Evolutionary conservation across 148 eudicot genomes (phyloP).

Genomic region (Dianthus caryophyllus): DNA sequence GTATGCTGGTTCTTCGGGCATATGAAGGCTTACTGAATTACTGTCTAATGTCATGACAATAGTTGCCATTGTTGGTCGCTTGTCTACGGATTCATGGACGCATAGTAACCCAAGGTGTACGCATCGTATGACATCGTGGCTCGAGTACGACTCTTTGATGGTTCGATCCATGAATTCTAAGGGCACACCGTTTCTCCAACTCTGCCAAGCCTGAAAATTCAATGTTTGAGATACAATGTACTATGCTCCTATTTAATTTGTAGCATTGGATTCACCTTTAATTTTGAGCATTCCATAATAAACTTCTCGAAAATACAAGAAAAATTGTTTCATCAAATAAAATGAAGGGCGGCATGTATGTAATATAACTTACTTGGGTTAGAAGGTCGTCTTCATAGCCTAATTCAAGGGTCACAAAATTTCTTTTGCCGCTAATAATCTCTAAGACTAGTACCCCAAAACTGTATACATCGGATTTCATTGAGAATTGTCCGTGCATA

Average conservation of each 20-base stretch:
- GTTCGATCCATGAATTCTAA: conserved; percentile 28
- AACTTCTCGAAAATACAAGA: too few relatives aligned
- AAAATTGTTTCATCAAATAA: too few relatives aligned
- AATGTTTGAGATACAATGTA: too few relatives aligned
- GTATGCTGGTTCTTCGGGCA: too few relatives aligned
- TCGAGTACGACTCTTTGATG: conserved; percentile 22
- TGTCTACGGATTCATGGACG: conserved; percentile 29
- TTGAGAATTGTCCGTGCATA: conserved; percentile 32
- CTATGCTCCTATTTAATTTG: too few relatives aligned
- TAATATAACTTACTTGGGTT: conserved; percentile 37
- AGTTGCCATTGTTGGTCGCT: conserved; percentile 38
- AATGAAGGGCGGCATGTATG: too few relatives aligned
- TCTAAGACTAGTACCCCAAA: conserved; percentile 38
- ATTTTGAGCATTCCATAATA: too few relatives aligned
- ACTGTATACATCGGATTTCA: conserved; percentile 41
- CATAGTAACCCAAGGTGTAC: conserved; percentile 44
- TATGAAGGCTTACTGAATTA: conserved; percentile 23
- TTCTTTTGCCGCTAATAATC: conserved; percentile 39
- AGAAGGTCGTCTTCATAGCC: conserved; percentile 29
- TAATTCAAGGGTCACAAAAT: background rate
- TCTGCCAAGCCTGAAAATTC: conserved; percentile 33
- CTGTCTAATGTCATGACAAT: conserved; percentile 26
- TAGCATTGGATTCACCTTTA: too few relatives aligned
- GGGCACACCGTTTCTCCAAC: conserved; percentile 30
- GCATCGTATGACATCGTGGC: conserved; percentile 30